Percentiles rank a stretch among this genome's conserved stretches.
Evolutionary conservation across 202 grass and related monocot genomes (phyloP).

Genomic region (Alloteropsis angusta): DNA sequence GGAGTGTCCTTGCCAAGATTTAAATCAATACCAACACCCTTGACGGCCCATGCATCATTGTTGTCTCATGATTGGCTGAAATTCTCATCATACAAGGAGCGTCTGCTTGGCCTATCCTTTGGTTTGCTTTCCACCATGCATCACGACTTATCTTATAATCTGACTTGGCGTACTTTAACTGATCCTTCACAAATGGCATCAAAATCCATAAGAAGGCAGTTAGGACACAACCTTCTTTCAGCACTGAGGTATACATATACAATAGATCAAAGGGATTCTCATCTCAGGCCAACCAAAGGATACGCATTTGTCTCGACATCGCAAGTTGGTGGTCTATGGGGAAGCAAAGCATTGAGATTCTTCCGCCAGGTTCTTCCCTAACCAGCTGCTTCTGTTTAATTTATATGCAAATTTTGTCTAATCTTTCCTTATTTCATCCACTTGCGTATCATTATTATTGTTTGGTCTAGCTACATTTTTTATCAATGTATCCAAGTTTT

Average conservation of each 20-base stretch:
- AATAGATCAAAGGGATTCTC: slow-evolving; percentile 67
- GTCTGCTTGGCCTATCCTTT: slow-evolving; percentile 47
- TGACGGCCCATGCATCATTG: slow-evolving; percentile 45
- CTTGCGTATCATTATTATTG: background rate
- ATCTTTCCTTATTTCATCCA: background rate
- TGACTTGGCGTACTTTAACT: slow-evolving; percentile 63
- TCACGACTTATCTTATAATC: slow-evolving; percentile 65
- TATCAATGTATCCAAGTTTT: background rate
- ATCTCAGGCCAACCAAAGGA: slow-evolving; percentile 60
- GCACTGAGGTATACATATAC: slow-evolving; percentile 64
- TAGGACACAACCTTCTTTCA: slow-evolving; percentile 78
- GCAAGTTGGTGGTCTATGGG: slow-evolving; percentile 69
- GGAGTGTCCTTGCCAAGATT: slow-evolving; percentile 65
- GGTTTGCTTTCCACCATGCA: slow-evolving; percentile 48
- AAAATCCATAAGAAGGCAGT: slow-evolving; percentile 60
- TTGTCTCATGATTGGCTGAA: slow-evolving; percentile 72
- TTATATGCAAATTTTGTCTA: background rate
- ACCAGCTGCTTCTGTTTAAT: slow-evolving; percentile 1
- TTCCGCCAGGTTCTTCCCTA: slow-evolving; percentile 42
- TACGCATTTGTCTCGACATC: slow-evolving; percentile 68
- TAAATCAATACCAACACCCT: slow-evolving; percentile 57
- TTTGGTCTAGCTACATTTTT: background rate
- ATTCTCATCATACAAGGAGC: slow-evolving; percentile 82
- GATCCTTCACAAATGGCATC: slow-evolving; percentile 65
- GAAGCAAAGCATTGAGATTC: slow-evolving; percentile 48